phyloP scores from a whole-genome alignment of 129 eudicot species.

The Centrapalus pauciflorus region DNA sequence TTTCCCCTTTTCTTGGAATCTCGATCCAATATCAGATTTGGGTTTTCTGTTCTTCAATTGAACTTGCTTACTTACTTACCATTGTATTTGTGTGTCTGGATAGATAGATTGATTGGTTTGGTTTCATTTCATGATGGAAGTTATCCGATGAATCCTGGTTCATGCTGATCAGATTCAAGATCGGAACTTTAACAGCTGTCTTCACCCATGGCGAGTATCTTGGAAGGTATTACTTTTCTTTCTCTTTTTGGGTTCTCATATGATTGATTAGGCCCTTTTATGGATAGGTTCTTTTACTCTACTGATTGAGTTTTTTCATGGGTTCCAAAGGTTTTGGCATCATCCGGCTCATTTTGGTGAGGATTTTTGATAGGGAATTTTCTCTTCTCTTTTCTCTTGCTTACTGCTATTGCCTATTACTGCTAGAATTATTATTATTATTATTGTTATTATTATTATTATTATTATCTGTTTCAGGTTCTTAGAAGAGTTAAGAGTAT shows the following conservation, averaged over 20 bases:
- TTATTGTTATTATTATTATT: background rate
- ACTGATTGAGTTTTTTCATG: slow-evolving; percentile 22
- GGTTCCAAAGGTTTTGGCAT: slow-evolving; percentile 45
- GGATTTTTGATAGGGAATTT: slow-evolving; percentile 52
- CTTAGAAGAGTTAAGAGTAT: background rate
- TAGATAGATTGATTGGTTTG: background rate
- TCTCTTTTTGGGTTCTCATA: background rate
- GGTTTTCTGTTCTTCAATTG: no score
- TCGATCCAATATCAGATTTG: background rate
- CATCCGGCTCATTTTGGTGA: slow-evolving; percentile 61
- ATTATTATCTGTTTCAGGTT: slow-evolving; percentile 25
- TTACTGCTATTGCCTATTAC: background rate
- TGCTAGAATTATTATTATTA: background rate
- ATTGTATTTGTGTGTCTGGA: background rate
- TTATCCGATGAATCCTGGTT: slow-evolving; percentile 1
- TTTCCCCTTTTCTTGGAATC: background rate
- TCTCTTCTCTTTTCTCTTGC: slow-evolving; percentile 1
- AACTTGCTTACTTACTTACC: background rate
- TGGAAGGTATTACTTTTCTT: slow-evolving; percentile 19
- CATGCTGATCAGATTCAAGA: slow-evolving; percentile 19
- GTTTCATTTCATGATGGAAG: slow-evolving; percentile 5
- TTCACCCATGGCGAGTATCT: slow-evolving; percentile 17
- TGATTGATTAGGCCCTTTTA: background rate
- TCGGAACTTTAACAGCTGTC: slow-evolving; percentile 8
- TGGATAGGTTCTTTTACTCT: background rate